Base-by-base conservation (phyloP, 257 asterid species). In the Solanum dulcamara region DNA sequence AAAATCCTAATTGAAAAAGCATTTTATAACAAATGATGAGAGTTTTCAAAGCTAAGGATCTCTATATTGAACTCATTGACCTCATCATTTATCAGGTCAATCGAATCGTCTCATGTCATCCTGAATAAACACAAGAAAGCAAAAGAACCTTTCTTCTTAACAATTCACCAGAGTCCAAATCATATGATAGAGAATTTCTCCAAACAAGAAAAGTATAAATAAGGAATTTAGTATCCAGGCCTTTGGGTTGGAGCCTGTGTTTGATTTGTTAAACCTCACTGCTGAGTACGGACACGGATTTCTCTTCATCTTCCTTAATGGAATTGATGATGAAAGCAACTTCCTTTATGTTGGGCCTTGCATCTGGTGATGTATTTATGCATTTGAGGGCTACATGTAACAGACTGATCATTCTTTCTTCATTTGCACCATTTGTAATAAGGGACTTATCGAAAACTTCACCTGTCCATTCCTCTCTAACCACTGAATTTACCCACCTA, bases 401-500 rank as follows among this genome's bases (percentile, higher is more conserved):
- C 91, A 95, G 84, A 67, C 59, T 79, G 38, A 92, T 90, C 98
- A 95, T 92, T 74, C 88, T 89, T 66, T 91, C 96, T 89, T 93
- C 97, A 81, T 89, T 90, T 40, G 92, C 91, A 33, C 95, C 94
- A 38, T 89, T 93, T 5, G 88, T 75, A 46, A 91, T 86, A 28
- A 95, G 89, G 4, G 85, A 79, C 81, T 88, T 87, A 67, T 95
- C 97, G 44, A 95, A 93, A 38, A 95, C 97, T 80, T 95, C 95
- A 9, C 88, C 93, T 1, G 95, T 93, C 98, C 98, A 93, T 81
- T 95, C 96, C 85, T 93, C 98, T 64, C 93, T 85, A 37, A 93
- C 92, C 4, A 94, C 91, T 10, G 93, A 88, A 74, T 90, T 87
- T 71, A 95, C 97, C 98, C 98, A 95, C 80, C 86, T 81, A 5